Percentiles rank a stretch among this genome's conserved stretches.
Evolutionary conservation across 2,329 filamentous ascomycete genomes (phyloP).

Genomic region (Moelleriella libera): DNA sequence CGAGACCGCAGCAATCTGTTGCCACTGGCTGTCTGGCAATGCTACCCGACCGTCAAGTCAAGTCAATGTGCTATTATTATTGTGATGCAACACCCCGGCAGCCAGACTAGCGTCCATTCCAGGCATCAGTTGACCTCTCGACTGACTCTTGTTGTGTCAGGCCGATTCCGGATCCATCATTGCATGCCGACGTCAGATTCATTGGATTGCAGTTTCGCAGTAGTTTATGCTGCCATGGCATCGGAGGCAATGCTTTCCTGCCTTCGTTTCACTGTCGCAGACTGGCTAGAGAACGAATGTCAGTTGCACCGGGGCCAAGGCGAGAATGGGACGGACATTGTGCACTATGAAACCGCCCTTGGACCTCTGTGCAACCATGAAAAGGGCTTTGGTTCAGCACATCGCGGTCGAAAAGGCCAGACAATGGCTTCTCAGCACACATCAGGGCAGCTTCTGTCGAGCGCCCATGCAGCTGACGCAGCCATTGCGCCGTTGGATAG

Average conservation of each 20-base stretch:
- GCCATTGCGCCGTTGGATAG: too few species aligned
- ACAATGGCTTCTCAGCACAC: too few species aligned
- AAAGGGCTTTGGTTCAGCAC: too few species aligned
- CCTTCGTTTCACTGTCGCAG: background rate
- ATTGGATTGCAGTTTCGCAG: background rate
- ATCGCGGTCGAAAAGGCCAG: too few species aligned
- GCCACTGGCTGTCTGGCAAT: background rate
- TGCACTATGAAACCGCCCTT: too few species aligned
- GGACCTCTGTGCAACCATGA: too few species aligned
- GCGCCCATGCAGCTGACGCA: too few species aligned
- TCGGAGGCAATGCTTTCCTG: background rate
- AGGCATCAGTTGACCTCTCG: conserved; percentile 1
- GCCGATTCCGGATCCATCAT: background rate
- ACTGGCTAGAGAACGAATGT: background rate
- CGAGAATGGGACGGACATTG: too few species aligned
- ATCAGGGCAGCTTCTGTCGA: too few species aligned
- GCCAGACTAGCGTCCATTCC: conserved; percentile 1
- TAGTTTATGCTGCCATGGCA: background rate
- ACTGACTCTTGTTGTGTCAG: background rate
- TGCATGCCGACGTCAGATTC: background rate
- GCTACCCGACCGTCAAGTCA: background rate
- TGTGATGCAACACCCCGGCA: background rate
- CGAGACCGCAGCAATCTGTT: background rate
- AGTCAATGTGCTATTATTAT: background rate
- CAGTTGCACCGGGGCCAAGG: too few species aligned